phyloP scores from a whole-genome alignment of 2,329 filamentous ascomycete species.

The Fusarium cicatricum region DNA sequence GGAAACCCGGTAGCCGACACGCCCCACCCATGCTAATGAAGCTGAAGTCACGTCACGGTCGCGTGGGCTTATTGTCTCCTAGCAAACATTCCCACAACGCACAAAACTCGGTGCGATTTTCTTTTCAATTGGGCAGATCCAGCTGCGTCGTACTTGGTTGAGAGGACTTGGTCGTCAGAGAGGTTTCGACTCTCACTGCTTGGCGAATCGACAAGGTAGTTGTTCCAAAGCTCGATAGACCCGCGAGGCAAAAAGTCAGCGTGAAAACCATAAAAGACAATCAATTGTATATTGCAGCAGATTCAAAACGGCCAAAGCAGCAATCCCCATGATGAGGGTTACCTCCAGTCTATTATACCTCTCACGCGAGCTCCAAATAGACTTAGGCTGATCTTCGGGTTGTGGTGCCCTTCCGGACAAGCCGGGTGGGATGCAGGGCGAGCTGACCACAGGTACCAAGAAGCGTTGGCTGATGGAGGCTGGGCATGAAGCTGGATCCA shows the following conservation, averaged over 20 bases:
- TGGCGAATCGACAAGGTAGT: background rate
- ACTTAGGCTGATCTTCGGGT: constrained; percentile 17
- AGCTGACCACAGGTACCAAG: constrained; percentile 21
- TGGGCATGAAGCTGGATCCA: constrained; percentile 13
- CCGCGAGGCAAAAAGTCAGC: background rate
- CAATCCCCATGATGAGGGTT: constrained; percentile 3
- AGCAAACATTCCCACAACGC: background rate
- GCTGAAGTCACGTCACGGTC: constrained; percentile 12
- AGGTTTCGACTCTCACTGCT: background rate
- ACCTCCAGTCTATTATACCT: constrained; percentile 25
- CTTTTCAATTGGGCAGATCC: background rate
- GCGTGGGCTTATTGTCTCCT: constrained; percentile 4
- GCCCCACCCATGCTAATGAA: constrained; percentile 17
- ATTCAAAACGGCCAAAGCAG: background rate
- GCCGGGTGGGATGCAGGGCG: constrained; percentile 34
- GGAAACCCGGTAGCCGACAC: constrained; percentile 21
- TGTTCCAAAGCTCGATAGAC: background rate
- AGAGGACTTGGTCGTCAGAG: background rate
- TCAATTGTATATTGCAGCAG: background rate
- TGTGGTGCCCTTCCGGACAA: constrained; percentile 31
- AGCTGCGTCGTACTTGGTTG: background rate
- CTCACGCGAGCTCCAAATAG: constrained; percentile 13
- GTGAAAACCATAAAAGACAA: background rate
- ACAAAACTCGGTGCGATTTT: background rate
- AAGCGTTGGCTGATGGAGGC: constrained; percentile 32